Conservation (phyloP, 1,139 yeast species). For the Hansenula sp. region DNA sequence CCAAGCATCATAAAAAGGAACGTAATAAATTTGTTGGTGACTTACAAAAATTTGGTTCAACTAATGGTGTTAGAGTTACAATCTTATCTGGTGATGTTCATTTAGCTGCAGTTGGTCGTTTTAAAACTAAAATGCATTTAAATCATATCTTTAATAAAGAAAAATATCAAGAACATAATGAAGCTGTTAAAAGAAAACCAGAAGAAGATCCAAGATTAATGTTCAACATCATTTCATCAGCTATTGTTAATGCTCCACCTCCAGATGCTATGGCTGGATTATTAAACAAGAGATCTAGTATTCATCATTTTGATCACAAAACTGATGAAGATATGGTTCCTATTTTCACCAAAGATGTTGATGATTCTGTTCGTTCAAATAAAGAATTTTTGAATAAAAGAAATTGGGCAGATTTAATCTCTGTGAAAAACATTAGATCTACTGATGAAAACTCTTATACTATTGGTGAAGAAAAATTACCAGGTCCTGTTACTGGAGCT, state of each 20-base stretch:
- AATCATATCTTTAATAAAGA: slow-evolving; percentile 34
- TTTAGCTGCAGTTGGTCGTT: slow-evolving; percentile 76
- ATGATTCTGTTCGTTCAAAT: slow-evolving; percentile 51
- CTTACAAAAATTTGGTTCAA: slow-evolving; percentile 60
- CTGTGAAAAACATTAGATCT: slow-evolving; percentile 32
- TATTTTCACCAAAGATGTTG: slow-evolving; percentile 58
- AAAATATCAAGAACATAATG: slow-evolving; percentile 33
- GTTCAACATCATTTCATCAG: slow-evolving; percentile 81
- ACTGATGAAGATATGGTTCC: slow-evolving; percentile 83
- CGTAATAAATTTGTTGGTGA: slow-evolving; percentile 57
- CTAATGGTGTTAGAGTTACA: slow-evolving; percentile 66
- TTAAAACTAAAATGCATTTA: slow-evolving; percentile 54
- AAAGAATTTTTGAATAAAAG: slow-evolving; percentile 68
- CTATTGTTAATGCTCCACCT: slow-evolving; percentile 90
- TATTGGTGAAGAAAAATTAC: slow-evolving; percentile 26
- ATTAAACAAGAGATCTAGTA: slow-evolving; percentile 57
- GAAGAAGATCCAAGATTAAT: slow-evolving; percentile 72
- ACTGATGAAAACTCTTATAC: slow-evolving; percentile 19
- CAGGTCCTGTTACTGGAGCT: slow-evolving; percentile 22
- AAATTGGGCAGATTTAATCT: slow-evolving; percentile 63
- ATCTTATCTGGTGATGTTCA: slow-evolving; percentile 93
- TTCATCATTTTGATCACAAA: slow-evolving; percentile 58
- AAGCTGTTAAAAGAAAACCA: slow-evolving; percentile 43
- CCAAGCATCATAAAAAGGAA: slow-evolving; percentile 75
- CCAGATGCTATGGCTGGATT: slow-evolving; percentile 80